Percentiles rank a stretch among this genome's conserved stretches.
phyloP scores from a whole-genome alignment of 2,329 filamentous ascomycete species.

The Colletotrichum sp. region DNA sequence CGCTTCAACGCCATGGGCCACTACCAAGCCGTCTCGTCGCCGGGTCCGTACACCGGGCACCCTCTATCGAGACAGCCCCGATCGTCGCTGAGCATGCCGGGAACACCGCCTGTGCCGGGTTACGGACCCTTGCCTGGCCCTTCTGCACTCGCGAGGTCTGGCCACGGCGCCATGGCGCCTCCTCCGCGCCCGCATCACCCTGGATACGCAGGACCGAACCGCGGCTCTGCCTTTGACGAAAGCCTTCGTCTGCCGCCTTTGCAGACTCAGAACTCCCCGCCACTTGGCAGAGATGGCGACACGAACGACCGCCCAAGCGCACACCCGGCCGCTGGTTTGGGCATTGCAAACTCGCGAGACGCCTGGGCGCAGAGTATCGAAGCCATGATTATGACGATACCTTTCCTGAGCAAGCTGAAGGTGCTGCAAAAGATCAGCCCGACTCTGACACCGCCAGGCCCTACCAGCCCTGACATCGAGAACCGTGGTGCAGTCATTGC shows the following conservation, averaged over 20 bases:
- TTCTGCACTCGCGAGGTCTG: conserved; percentile 5
- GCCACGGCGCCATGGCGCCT: conserved; percentile 54
- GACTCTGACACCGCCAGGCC: conserved; percentile 51
- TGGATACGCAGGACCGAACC: conserved; percentile 33
- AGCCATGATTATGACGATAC: conserved; percentile 77
- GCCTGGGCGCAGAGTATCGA: conserved; percentile 57
- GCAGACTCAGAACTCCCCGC: conserved; percentile 45
- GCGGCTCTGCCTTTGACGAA: conserved; percentile 49
- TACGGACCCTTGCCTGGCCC: conserved; percentile 32
- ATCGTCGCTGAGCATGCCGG: conserved; percentile 26
- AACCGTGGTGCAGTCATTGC: conserved; percentile 81
- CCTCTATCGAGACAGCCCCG: conserved; percentile 7
- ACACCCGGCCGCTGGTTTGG: conserved; percentile 30
- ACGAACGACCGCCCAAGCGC: conserved; percentile 12
- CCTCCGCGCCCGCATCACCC: conserved; percentile 54
- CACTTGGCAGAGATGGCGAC: conserved; percentile 11
- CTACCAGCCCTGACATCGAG: conserved; percentile 36
- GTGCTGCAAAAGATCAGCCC: conserved; percentile 79
- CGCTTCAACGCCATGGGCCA: conserved; percentile 54
- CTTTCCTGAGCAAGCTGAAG: conserved; percentile 77
- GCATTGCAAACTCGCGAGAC: conserved; percentile 27
- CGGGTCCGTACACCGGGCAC: conserved; percentile 15
- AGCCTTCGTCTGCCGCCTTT: conserved; percentile 60
- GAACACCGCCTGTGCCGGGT: conserved; percentile 26
- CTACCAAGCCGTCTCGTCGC: conserved; percentile 31